Conservation (phyloP, 2,329 filamentous ascomycete species). For the Myrmaecium sp. region DNA sequence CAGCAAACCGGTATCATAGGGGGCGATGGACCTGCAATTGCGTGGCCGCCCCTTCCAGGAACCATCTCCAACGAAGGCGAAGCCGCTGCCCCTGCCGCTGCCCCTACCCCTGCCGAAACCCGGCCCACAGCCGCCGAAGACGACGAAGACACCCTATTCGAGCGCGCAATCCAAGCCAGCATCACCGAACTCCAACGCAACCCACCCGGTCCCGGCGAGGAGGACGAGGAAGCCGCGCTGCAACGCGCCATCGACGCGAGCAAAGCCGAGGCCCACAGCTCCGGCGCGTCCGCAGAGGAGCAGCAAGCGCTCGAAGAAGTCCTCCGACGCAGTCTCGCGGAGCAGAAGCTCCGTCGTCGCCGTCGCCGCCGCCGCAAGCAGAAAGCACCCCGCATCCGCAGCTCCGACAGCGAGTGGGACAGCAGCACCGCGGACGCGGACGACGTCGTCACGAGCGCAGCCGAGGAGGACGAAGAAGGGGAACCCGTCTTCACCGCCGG, state of each 20-base stretch:
- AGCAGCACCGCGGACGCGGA: constrained; percentile 3
- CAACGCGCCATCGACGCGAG: constrained; percentile 34
- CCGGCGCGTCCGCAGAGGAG: constrained; percentile 16
- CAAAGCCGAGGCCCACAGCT: constrained; percentile 25
- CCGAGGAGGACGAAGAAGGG: constrained; percentile 16
- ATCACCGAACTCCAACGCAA: constrained; percentile 38
- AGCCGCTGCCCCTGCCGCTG: constrained; percentile 3
- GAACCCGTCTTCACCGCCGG: neutral
- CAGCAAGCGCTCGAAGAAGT: constrained; percentile 27
- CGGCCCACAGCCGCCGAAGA: constrained; percentile 9
- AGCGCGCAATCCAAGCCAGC: constrained; percentile 57
- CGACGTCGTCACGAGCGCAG: neutral
- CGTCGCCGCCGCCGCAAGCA: constrained; percentile 2
- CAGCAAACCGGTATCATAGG: neutral
- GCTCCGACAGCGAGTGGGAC: constrained; percentile 10
- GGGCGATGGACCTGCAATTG: neutral
- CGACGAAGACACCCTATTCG: constrained; percentile 53
- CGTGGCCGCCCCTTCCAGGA: neutral
- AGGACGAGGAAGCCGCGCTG: constrained; percentile 29
- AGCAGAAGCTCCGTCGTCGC: constrained; percentile 14
- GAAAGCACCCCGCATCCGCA: constrained; percentile 1
- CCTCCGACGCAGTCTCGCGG: constrained; percentile 26
- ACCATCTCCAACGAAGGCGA: neutral
- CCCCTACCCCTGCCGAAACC: constrained; percentile 7
- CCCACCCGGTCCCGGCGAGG: constrained; percentile 14